Percentiles rank a stretch among this genome's conserved stretches.
Evolutionary conservation across 2,329 filamentous ascomycete genomes (phyloP).

Genomic region (Alternaria consortialis): DNA sequence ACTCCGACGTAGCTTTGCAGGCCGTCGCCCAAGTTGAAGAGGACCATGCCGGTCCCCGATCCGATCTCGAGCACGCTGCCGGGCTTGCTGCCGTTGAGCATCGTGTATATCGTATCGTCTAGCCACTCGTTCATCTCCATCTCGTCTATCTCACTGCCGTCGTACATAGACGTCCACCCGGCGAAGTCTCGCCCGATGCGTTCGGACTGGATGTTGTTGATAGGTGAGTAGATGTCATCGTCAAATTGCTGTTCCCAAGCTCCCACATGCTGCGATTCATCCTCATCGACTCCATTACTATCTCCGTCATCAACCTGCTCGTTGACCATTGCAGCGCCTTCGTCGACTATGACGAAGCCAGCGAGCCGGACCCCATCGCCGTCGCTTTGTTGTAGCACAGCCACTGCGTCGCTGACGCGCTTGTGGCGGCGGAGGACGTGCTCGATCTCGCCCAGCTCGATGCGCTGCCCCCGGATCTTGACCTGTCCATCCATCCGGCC

Average conservation of each 20-base stretch:
- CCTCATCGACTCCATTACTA: background rate
- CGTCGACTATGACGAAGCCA: background rate
- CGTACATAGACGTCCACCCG: background rate
- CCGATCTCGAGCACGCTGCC: conserved; percentile 16
- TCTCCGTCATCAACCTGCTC: too few relatives aligned
- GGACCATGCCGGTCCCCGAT: conserved; percentile 19
- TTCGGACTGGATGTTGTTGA: background rate
- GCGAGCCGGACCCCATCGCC: background rate
- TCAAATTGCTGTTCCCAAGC: background rate
- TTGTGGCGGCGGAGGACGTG: background rate
- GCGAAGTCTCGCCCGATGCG: background rate
- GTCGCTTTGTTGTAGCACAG: background rate
- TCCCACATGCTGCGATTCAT: background rate
- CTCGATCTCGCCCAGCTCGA: conserved; percentile 39
- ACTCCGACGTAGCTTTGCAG: conserved; percentile 13
- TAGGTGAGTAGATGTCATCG: background rate
- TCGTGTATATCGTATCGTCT: conserved; percentile 15
- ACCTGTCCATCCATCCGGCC: conserved; percentile 35
- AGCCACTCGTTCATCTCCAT: conserved; percentile 9
- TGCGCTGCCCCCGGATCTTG: conserved; percentile 35
- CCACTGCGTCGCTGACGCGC: background rate
- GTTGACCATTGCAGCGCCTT: background rate
- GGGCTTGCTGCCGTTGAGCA: background rate
- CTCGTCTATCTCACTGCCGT: background rate
- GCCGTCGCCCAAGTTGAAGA: conserved; percentile 16